phyloP scores from a whole-genome alignment of 305 asterid genomes.

The Rubia occidens region DNA sequence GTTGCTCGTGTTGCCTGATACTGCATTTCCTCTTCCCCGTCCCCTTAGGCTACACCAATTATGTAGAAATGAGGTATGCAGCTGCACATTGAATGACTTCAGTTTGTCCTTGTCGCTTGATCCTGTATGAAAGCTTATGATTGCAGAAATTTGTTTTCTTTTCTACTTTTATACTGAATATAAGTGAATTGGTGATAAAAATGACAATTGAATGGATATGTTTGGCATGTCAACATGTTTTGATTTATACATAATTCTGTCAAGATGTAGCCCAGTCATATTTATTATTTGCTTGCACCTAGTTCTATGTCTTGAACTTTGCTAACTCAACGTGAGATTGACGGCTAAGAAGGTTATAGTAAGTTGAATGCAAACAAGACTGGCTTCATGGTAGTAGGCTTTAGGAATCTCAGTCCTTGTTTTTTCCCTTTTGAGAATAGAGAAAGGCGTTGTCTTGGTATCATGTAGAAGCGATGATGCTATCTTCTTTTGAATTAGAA shows the following conservation, averaged over 20 bases:
- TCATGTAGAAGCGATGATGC: neutral
- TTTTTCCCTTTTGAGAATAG: neutral
- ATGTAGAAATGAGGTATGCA: constrained; percentile 7
- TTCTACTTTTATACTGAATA: neutral
- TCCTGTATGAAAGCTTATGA: neutral
- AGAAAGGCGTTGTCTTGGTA: neutral
- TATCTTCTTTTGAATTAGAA: neutral
- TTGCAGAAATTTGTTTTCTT: neutral
- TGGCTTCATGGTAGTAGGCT: neutral
- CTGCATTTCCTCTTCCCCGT: constrained; percentile 12
- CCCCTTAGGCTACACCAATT: constrained; percentile 2
- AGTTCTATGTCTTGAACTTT: neutral
- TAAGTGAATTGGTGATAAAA: neutral
- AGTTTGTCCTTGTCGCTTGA: neutral
- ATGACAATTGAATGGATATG: neutral
- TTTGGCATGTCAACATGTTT: neutral
- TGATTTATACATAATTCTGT: neutral
- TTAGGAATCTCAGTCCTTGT: neutral
- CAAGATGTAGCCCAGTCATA: neutral
- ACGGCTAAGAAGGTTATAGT: neutral
- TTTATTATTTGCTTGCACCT: neutral
- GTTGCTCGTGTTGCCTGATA: constrained; percentile 24
- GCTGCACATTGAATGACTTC: constrained; percentile 9
- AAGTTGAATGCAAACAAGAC: neutral
- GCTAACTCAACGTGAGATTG: neutral